phyloP scores from a whole-genome alignment of 164 flowering plant genomes.

The Aristolochia contorta region DNA sequence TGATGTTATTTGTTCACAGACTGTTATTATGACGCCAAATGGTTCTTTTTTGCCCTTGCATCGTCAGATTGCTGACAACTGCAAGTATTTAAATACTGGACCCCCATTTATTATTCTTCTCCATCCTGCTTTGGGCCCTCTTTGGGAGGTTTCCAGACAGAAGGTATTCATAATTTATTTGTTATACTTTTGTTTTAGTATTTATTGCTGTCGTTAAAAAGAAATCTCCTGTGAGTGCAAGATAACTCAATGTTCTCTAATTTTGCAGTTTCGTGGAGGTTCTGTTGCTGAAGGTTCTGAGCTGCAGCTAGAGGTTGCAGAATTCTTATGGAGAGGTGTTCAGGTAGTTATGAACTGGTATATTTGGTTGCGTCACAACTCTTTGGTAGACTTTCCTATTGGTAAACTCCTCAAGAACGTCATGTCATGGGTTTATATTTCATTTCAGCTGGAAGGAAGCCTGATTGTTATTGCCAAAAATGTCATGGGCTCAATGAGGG shows the following conservation, averaged over 20 bases:
- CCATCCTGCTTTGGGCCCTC: slow-evolving; percentile 94
- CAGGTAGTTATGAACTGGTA: slow-evolving; percentile 35
- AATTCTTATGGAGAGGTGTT: slow-evolving; percentile 84
- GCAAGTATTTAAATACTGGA: slow-evolving; percentile 50
- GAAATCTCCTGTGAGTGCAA: too few species aligned
- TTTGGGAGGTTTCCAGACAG: slow-evolving; percentile 90
- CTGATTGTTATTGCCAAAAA: slow-evolving; percentile 65
- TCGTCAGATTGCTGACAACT: slow-evolving; percentile 61
- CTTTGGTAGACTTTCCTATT: not conserved
- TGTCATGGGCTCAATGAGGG: slow-evolving; percentile 52
- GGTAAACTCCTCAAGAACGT: not conserved
- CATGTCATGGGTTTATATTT: not conserved
- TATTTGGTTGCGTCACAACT: not conserved
- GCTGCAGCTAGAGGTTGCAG: slow-evolving; percentile 85
- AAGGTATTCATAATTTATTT: slow-evolving; percentile 35
- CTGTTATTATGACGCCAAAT: not conserved
- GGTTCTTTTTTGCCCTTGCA: not conserved
- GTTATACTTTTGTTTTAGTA: too few species aligned
- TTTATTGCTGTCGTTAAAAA: too few species aligned
- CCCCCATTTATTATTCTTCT: slow-evolving; percentile 85
- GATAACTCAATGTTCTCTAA: too few species aligned
- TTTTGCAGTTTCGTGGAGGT: slow-evolving; percentile 67
- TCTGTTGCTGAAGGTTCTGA: slow-evolving; percentile 83
- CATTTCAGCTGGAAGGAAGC: slow-evolving; percentile 84
- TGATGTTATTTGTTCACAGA: not conserved